Percentiles rank a stretch among this genome's conserved stretches.
phyloP scores from a whole-genome alignment of 768 basidiomycete species.

The Coprinopsis cinerea region DNA sequence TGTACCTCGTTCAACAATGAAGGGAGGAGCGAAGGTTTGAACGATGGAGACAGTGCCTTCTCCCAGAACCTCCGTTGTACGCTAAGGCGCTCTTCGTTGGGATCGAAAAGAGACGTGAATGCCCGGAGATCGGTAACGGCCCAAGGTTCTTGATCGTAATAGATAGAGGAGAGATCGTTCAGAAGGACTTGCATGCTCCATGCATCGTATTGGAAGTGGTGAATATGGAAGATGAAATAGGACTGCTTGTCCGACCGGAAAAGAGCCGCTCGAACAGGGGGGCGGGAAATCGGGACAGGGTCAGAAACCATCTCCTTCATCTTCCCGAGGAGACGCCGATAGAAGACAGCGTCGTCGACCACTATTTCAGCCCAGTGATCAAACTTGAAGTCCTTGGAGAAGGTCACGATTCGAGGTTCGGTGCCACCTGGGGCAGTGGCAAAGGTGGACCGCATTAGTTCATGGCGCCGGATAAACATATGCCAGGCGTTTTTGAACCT shows the following conservation, averaged over 20 bases:
- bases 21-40: conserved; percentile 16
- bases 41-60: conserved; percentile 10
- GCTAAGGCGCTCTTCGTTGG: neutral
- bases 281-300: conserved; percentile 17
- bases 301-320: conserved; percentile 21
- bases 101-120: conserved; percentile 22
- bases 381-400: conserved; percentile 11
- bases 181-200: conserved; percentile 38
- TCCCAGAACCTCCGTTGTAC: conserved; percentile 10
- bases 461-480: conserved; percentile 26
- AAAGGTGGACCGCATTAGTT: conserved; percentile 40
- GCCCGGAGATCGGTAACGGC: conserved; percentile 19
- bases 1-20: neutral
- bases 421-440: conserved; percentile 20
- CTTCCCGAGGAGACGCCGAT: conserved; percentile 11
- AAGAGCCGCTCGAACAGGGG: conserved; percentile 22
- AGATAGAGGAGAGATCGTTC: conserved; percentile 33
- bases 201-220: conserved; percentile 48
- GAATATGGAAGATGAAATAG: conserved; percentile 28
- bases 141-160: conserved; percentile 20
- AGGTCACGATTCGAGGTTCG: conserved; percentile 24
- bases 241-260: conserved; percentile 16
- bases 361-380: conserved; percentile 21
- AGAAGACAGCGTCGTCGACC: conserved; percentile 13
- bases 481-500: conserved; percentile 32